Base-by-base conservation (phyloP, 2,329 filamentous ascomycete species). In the Paecilomyces fulvus region DNA sequence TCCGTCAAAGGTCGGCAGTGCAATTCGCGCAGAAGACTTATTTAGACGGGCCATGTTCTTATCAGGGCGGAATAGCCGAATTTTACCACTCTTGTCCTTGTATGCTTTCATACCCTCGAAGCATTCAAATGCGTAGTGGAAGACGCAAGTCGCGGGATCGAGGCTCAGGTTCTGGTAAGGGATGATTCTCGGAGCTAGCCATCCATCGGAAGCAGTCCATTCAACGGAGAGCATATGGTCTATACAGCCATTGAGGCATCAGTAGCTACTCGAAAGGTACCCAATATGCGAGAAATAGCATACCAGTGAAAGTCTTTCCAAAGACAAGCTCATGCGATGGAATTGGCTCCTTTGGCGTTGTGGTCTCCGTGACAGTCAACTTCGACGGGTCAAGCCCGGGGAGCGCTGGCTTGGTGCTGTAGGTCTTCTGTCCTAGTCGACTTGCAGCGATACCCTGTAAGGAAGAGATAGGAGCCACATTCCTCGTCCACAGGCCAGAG, bases 31-130 rank as follows among this genome's bases (percentile, higher is more conserved):
- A 52, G 89, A 84, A 2, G 92, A 96, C 74, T 88, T 90, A 80
- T 97, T 99, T 75, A 99, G 77, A 59, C 94, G 88, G 61, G 81
- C 86, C 92, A 97, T 97, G 80, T 99, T 99, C 82, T 85, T 94
- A 73, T 95, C 88, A 1, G 94, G 94, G 31, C 94, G 85, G 82
- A 99, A 99, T 55, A 99, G 80, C 55, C 92, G 86, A 64, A 96
- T 83, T 58, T 85, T 78, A 65, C 90, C 90, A 49, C 83, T 71
- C 67, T 82, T 84, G 77, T 95, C 90, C 75, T 92, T 95, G 82
- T 99, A 99, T 58, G 94, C 94, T 80, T 99, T 99, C 91, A 97
- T 96, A 65, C 94, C 94, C 79, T 99, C 94, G 75, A 99, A 99
- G 73, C 89, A 94, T 75, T 95, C 90, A 70, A 97, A 97, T 52